Evolutionary conservation across 2,329 filamentous ascomycete species (phyloP), one percentile per base, ranked within the genome.

Genomic region (Fusarium compactum): DNA sequence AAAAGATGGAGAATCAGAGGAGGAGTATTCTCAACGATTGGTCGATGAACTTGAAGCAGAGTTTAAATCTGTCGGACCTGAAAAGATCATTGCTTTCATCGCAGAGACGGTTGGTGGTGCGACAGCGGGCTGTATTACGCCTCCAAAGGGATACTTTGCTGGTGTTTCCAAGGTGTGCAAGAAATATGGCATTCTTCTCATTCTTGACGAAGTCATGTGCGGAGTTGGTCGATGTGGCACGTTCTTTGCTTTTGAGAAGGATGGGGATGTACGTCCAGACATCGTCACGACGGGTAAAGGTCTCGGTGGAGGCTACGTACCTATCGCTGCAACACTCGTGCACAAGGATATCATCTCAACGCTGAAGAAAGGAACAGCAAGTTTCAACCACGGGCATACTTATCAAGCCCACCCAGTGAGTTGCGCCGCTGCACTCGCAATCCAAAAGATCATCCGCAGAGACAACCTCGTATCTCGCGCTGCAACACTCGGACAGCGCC

Each of bases 161-260:
- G 91, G 90, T 1, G 88, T 95, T 79, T 86, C 87, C 73, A 81
- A 82, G 3, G 82, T 96, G 2, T 96, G 93, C 76, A 85, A 91
- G 55, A 88, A 87, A 65, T 84, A 95, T 74, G 92, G 91, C 1
- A 89, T 90, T 0, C 85, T 96, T 0, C 82, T 96, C n/a, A 90
- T 95, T 47, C 80, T 95, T 0, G 93, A 96, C 74, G 93, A 95
- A 54, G 85, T 94, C 46, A 93, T 94, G 91, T 90, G 87, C 50
- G 90, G 90, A 4, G 86, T 86, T 78, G 89, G 90, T 2, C 81
- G 89, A 2, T 85, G 84, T 0, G 89, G 89, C 0, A 84, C 81
- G 7, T 78, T 90, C 69, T 86, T 92, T 78, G 87, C 88, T 3
- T 92, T 88, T 85, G 83, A 91, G 70, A 83, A 88, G 50, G 85